Evolutionary conservation across 495 filamentous ascomycete species (phyloP), one percentile per base, ranked within the genome.

Genomic region (Penicillium soppii): DNA sequence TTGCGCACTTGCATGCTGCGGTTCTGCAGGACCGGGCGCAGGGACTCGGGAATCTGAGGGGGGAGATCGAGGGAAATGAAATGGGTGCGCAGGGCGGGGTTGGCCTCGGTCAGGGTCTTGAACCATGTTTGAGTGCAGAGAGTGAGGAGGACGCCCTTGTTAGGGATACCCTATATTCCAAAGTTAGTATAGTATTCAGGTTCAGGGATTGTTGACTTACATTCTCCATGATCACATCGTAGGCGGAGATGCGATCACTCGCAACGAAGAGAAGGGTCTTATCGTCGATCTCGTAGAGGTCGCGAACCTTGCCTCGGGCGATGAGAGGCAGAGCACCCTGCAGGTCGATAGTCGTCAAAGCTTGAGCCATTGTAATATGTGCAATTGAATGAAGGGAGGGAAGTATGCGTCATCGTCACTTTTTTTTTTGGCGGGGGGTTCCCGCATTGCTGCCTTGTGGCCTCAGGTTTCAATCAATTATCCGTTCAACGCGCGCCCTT

Each of bases 241-340:
- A 96, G 43, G 92, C 92, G 46, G 89, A 95, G 72, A 97, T 95
- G 54, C 92, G 87, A 68, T 98, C 92, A 17, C 86, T 88, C 15
- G 94, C 85, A 33, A 95, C 84, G 69, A 98, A 95, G 33, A 96
- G 85, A 6, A 97, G 80, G 2, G 86, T 89, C 46, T 83, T 72
- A 19, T 84, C 74, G 66, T 91, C 84, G 46, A 95, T 69, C 47
- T 82, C 77, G 62, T 90, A 97, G 17, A 97, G 70, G 59, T 92
- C 88, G 54, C 91, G 82, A 33, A 95, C 90, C 73, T 95, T 95
- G 50, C 90, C 86, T 23, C 77, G 73, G 30, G 82, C 79, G 30
- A 88, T 56, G 13, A 82, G 73, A 5, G 75, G 79, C 43, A 88
- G 60, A 15, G 69, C 61, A n/a, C 71, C 73, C 52, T 75, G 59